Evolutionary conservation across 2,329 filamentous ascomycete genomes (phyloP).

Genomic region (Hypoxylon sp.): DNA sequence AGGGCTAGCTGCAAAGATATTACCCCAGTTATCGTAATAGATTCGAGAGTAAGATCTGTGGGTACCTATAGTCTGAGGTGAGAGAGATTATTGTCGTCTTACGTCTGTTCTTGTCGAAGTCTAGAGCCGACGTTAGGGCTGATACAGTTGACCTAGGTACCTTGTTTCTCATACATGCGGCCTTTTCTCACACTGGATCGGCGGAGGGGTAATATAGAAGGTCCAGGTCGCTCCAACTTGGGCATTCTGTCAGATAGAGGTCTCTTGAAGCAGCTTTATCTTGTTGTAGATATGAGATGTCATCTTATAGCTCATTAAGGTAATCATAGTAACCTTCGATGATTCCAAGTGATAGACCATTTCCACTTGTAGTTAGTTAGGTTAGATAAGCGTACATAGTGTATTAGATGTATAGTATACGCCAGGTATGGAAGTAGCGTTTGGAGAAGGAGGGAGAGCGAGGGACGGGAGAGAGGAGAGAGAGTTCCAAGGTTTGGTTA

Average conservation of each 20-base stretch:
- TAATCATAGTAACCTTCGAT: not conserved
- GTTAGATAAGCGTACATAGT: not conserved
- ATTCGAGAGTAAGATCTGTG: slow-evolving; percentile 24
- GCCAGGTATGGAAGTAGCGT: slow-evolving; percentile 9
- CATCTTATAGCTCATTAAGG: not conserved
- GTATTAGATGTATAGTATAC: not conserved
- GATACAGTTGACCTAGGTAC: slow-evolving; percentile 3
- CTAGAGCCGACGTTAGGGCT: slow-evolving; percentile 16
- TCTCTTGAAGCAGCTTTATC: slow-evolving; percentile 8
- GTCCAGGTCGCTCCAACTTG: not conserved
- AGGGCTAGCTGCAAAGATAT: no score
- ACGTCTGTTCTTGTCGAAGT: slow-evolving; percentile 24
- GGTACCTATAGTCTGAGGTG: slow-evolving; percentile 33
- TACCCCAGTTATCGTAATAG: no score
- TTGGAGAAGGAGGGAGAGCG: slow-evolving; percentile 6
- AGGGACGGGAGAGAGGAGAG: no score
- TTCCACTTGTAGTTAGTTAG: slow-evolving; percentile 22
- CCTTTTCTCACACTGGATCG: slow-evolving; percentile 30
- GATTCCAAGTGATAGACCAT: not conserved
- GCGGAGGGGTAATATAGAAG: slow-evolving; percentile 27
- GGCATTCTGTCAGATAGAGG: slow-evolving; percentile 10
- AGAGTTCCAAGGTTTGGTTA: slow-evolving; percentile 4
- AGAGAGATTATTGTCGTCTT: slow-evolving; percentile 18
- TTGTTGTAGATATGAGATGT: not conserved
- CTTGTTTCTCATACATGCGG: slow-evolving; percentile 18